A percentile compares a stretch with the other conserved stretches of the same genome.
These are phyloP conservation scores for Clarireedia sp. DNA, from an alignment of 2,329 filamentous ascomycete species.

Conservation along the genomic window DNA sequence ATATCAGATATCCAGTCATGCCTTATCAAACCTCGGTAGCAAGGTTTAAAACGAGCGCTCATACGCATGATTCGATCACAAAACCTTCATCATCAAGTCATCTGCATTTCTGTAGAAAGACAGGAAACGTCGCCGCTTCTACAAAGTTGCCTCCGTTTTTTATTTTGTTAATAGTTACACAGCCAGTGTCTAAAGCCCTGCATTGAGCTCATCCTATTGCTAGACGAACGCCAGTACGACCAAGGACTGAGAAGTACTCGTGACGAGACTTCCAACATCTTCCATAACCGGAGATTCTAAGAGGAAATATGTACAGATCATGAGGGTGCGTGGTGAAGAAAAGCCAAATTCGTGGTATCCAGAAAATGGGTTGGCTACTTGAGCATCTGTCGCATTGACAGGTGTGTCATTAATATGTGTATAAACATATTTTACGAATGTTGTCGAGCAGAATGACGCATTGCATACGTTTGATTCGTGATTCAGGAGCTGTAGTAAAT, in stretches of 20 bases:
- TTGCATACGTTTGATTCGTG: not conserved
- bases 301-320: constrained; percentile 15
- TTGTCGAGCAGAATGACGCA: not conserved
- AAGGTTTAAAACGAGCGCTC: no score
- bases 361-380: constrained; percentile 1
- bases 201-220: not conserved
- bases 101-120: no score
- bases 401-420: not conserved
- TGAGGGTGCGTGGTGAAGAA: not conserved
- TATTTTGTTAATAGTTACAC: not conserved
- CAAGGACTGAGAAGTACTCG: not conserved
- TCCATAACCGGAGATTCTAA: constrained; percentile 4
- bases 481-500: not conserved
- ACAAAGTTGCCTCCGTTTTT: not conserved
- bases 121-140: not conserved
- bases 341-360: constrained; percentile 2
- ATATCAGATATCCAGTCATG: no score
- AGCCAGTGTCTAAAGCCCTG: not conserved
- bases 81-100: no score
- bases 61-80: no score
- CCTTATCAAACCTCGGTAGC: no score
- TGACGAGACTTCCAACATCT: not conserved
- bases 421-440: not conserved
- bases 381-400: not conserved
- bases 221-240: constrained; percentile 7